Evolutionary conservation across 208 protist species (phyloP).

Genomic region (Angomonas deanei): DNA sequence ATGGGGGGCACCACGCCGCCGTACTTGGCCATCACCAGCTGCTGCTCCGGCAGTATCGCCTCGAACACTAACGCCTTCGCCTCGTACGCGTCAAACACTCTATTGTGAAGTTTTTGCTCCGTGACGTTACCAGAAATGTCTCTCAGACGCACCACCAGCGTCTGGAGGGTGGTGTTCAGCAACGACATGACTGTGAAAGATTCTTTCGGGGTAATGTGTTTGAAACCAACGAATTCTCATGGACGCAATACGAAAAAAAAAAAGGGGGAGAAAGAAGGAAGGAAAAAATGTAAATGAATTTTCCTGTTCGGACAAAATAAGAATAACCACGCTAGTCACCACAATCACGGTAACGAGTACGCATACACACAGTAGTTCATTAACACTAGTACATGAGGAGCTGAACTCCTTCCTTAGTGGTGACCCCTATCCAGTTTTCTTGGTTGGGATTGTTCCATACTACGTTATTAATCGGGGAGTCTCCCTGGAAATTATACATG

Average conservation of each 20-base stretch:
- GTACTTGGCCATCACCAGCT: slow-evolving; percentile 64
- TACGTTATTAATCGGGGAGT: slow-evolving; percentile 79
- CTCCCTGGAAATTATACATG: slow-evolving; percentile 52
- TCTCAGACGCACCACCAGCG: slow-evolving; percentile 69
- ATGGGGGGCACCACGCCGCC: slow-evolving; percentile 50
- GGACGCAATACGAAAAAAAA: not conserved
- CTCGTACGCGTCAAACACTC: slow-evolving; percentile 88
- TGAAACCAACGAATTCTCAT: not conserved
- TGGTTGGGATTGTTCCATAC: slow-evolving; percentile 66
- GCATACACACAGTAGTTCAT: slow-evolving; percentile 7
- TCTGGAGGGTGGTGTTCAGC: slow-evolving; percentile 81
- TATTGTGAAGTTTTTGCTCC: slow-evolving; percentile 86
- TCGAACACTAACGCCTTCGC: slow-evolving; percentile 88
- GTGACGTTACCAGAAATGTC: slow-evolving; percentile 85
- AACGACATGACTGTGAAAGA: slow-evolving; percentile 66
- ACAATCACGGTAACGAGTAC: too few relatives aligned
- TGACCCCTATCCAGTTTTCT: slow-evolving; percentile 84
- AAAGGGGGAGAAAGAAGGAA: not conserved
- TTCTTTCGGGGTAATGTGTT: not conserved
- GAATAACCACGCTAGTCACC: too few relatives aligned
- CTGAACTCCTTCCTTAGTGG: slow-evolving; percentile 31
- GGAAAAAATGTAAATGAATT: not conserved
- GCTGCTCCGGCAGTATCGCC: slow-evolving; percentile 69
- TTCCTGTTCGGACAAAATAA: not conserved
- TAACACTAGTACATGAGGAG: slow-evolving; percentile 58